Evolutionary conservation across 345 rosid genomes (phyloP).

Genomic region (Rhizophora apiculata): DNA sequence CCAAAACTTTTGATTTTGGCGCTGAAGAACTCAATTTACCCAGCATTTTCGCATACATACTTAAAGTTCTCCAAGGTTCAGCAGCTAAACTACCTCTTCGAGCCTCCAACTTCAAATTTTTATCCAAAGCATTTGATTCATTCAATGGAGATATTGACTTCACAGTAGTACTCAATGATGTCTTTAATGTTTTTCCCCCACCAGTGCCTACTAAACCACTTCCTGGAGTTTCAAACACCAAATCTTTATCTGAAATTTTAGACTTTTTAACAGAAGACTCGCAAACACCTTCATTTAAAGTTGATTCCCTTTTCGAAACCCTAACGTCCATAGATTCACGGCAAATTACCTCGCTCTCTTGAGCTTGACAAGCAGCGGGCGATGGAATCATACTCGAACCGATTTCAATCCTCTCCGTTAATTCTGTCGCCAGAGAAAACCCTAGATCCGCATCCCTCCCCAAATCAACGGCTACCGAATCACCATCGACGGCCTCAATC

Average conservation of each 20-base stretch:
- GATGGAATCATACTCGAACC: conserved; percentile 2
- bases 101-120: not conserved
- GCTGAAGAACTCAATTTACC: not conserved
- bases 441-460: conserved; percentile 41
- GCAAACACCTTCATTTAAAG: not conserved
- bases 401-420: conserved; percentile 21
- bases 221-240: conserved; percentile 10
- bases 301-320: conserved; percentile 19
- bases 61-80: not conserved
- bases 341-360: conserved; percentile 11
- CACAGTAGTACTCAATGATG: conserved; percentile 21
- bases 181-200: conserved; percentile 6
- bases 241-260: conserved; percentile 16
- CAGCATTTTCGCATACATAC: not conserved
- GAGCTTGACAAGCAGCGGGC: not conserved
- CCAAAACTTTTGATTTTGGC: not conserved
- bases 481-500: conserved; percentile 1
- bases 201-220: not conserved
- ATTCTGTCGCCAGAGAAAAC: conserved; percentile 25
- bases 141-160: conserved; percentile 12
- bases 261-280: conserved; percentile 15
- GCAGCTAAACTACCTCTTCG: not conserved
- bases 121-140: not conserved
- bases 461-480: conserved; percentile 28
- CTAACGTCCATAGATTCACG: conserved; percentile 14